Conservation (phyloP, 805 yeast genomes). For the Myxozyma melibiosi region DNA sequence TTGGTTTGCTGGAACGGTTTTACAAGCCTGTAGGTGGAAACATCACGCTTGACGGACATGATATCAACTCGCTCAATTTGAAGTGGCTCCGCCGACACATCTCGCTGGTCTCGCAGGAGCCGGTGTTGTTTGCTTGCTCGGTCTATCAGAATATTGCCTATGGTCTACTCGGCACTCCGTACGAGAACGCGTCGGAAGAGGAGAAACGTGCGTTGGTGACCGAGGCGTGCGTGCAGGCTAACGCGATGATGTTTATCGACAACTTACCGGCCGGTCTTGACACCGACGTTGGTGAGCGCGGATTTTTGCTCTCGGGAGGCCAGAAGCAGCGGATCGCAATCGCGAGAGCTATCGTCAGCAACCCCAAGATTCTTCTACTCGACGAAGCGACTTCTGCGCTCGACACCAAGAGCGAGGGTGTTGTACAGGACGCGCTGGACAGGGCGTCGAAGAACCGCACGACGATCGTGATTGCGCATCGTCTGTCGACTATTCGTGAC, state of each 20-base stretch:
- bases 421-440: constrained; percentile 56
- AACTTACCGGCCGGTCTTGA: constrained; percentile 57
- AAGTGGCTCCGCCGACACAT: constrained; percentile 73
- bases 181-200: constrained; percentile 43
- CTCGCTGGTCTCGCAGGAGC: constrained; percentile 95
- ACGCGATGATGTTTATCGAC: constrained; percentile 53
- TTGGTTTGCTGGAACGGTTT: constrained; percentile 82
- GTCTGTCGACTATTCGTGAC: constrained; percentile 79
- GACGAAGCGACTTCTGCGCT: constrained; percentile 72
- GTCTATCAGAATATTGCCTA: constrained; percentile 79
- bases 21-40: constrained; percentile 78
- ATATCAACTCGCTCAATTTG: constrained; percentile 68
- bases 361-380: constrained; percentile 57
- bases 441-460: constrained; percentile 48
- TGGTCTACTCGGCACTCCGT: constrained; percentile 53
- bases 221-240: constrained; percentile 54
- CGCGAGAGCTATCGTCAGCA: constrained; percentile 59
- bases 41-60: constrained; percentile 82
- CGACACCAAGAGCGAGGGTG: constrained; percentile 62
- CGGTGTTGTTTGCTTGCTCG: constrained; percentile 86
- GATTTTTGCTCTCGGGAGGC: constrained; percentile 65
- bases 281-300: constrained; percentile 54
- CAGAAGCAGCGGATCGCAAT: constrained; percentile 66
- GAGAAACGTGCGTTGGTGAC: constrained; percentile 44
- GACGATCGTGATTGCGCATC: constrained; percentile 80